Evolutionary conservation across 192 early-diverging fungal species (phyloP), one percentile per base, ranked within the genome.

Genomic region (Backusella psychrophila): DNA sequence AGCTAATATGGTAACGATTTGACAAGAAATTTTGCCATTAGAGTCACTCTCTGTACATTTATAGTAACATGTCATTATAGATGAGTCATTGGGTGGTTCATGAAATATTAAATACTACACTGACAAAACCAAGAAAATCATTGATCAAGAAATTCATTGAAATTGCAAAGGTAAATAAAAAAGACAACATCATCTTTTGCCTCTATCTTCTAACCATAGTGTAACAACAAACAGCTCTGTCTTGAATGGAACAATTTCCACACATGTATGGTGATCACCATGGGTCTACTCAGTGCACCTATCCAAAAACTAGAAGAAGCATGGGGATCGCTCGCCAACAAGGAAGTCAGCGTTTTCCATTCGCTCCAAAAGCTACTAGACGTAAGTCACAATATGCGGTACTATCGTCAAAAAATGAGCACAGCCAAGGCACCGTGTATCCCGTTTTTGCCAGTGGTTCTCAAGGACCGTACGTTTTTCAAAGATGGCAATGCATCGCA

Each of bases 401-500:
- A 83, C 21, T 90, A 92, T 77, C 84, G 93, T 26, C 79, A 84
- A 21, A 84, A 85, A 1, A 77, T 93, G 11, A 49, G 81, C 39
- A 66, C 56, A 8, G 84, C 80, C n/a, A 83, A 81, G 63, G 52
- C 85, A n/a, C 87, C 85, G 4, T 77, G 78, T 0, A 81, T 93
- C 35, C 90, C 91, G 2, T 94, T 92, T 72, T 83, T 94, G 39
- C 91, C 91, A 0, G 78, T 92, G 8, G 73, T 92, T 3, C 81
- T 94, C 56, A 94, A 94, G 75, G 93, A 94, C 73, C 79, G 90
- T 21, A 93, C 89, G 7, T 92, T 94, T 76, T 83, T 92, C 66
- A 82, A 92, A 42, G 91, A 94, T 44, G 56, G 56, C 8, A 93
- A 91, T 70, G 79, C 86, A 14, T 87, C 88, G 1, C 42, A 44